Evolutionary conservation across 116 monocot genomes (phyloP).

Genomic region (Dioscorea cayenensis): DNA sequence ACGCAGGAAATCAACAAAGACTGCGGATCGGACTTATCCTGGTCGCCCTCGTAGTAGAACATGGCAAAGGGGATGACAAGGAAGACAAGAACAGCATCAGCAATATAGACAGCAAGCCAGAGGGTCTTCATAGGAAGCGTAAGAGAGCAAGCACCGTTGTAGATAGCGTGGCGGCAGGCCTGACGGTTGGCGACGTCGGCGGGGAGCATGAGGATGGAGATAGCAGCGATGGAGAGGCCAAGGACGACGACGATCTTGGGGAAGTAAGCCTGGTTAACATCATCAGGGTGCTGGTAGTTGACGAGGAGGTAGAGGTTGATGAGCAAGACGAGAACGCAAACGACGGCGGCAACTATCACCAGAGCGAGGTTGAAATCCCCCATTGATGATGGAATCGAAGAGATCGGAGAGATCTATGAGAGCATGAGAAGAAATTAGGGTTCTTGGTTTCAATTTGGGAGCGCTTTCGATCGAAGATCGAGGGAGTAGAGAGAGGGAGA

Average conservation of each 20-base stretch:
- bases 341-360: slow-evolving; percentile 74
- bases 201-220: slow-evolving; percentile 96
- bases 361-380: slow-evolving; percentile 96
- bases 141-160: slow-evolving; percentile 76
- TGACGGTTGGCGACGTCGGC: slow-evolving; percentile 86
- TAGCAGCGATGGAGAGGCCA: slow-evolving; percentile 73
- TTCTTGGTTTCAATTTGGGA: too few species aligned
- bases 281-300: slow-evolving; percentile 96
- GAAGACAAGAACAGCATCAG: slow-evolving; percentile 81
- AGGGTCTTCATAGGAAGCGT: slow-evolving; percentile 93
- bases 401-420: too few species aligned
- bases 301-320: slow-evolving; percentile 84
- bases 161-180: slow-evolving; percentile 71
- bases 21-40: slow-evolving; percentile 53
- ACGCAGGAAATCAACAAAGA: too few species aligned
- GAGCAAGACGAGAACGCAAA: slow-evolving; percentile 65
- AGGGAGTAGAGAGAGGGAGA: too few species aligned
- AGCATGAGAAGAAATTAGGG: too few species aligned
- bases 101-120: slow-evolving; percentile 83
- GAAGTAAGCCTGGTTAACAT: slow-evolving; percentile 91
- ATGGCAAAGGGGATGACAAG: slow-evolving; percentile 89
- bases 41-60: slow-evolving; percentile 98
- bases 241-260: slow-evolving; percentile 83
- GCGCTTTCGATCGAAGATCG: too few species aligned
- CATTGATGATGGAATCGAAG: slow-evolving; percentile 22